phyloP scores from a whole-genome alignment of 257 asterid species.

The Gentiana dahurica region DNA sequence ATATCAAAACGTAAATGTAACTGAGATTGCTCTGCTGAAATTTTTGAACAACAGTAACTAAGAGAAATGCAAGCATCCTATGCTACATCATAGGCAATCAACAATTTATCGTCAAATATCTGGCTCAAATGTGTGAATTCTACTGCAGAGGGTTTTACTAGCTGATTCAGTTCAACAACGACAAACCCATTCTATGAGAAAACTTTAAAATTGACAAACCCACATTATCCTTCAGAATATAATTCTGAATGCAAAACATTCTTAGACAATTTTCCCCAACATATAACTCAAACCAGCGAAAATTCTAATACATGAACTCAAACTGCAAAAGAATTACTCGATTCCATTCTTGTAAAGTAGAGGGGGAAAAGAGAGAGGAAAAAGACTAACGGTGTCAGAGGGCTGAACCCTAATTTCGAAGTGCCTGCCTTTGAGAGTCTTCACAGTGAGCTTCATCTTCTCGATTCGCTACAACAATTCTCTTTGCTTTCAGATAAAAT shows the following conservation, averaged over 20 bases:
- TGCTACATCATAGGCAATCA: no score
- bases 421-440: slow-evolving; percentile 91
- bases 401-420: slow-evolving; percentile 75
- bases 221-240: neutral
- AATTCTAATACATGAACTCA: neutral
- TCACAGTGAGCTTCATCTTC: slow-evolving; percentile 88
- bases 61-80: no score
- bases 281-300: neutral
- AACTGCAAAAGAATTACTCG: neutral
- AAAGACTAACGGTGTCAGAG: slow-evolving; percentile 55
- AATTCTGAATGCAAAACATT: no score
- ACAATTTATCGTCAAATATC: no score
- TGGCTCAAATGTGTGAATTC: no score
- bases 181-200: no score
- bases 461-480: slow-evolving; percentile 6
- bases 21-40: no score
- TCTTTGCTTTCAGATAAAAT: neutral
- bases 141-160: no score
- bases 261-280: neutral
- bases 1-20: no score
- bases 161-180: no score
- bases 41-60: no score
- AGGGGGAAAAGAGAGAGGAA: neutral
- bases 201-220: no score
- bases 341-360: neutral